Evolutionary conservation across 1,284 basidiomycete species (phyloP), one percentile per base, ranked within the genome.

Genomic region (Boletus smithii): DNA sequence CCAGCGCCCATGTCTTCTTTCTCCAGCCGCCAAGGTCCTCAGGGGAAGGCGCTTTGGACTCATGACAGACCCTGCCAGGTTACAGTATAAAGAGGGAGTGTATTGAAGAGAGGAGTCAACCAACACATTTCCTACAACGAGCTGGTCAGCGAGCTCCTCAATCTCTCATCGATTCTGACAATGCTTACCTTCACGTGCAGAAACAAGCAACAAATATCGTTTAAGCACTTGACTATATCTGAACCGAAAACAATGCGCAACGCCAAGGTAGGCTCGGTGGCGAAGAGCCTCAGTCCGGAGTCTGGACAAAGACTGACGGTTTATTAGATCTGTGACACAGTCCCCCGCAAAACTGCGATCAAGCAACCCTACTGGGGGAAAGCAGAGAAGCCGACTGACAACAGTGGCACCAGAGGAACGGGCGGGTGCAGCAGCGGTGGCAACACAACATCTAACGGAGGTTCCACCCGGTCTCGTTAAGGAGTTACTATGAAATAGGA

Each of bases 291-390:
- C 16, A 14, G n/a, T 27, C 27, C 2, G 1, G 23, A 24, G 20
- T 41, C 10, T 24, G 9, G 20, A 1, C 22, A 18, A 37, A 7
- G 17, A 37, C 33, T 56, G 38, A 64, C 39, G 18, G 11, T 1
- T 16, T 1, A 7, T 22, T 23, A 60, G 61, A n/a, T 48, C 32
- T 24, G 3, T 5, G 17, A 31, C 17, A 14, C 31, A 16, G 17
- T 36, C 8, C 26, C 48, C 18, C 5, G 7, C 33, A 48, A 30
- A 7, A 20, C 26, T 8, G 32, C 45, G 3, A 42, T 49, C 38
- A 65, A 57, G 20, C 48, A 46, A 7, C 50, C 49, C 8, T 61
- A 51, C 11, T 44, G 49, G 39, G 59, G 50, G 0, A 58, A 40
- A 13, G 0, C 1, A 0, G 14, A 47, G 0, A 1, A 4, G 3